Conservation (phyloP, 2,329 filamentous ascomycete genomes). For the Talaromyces islandicus region DNA sequence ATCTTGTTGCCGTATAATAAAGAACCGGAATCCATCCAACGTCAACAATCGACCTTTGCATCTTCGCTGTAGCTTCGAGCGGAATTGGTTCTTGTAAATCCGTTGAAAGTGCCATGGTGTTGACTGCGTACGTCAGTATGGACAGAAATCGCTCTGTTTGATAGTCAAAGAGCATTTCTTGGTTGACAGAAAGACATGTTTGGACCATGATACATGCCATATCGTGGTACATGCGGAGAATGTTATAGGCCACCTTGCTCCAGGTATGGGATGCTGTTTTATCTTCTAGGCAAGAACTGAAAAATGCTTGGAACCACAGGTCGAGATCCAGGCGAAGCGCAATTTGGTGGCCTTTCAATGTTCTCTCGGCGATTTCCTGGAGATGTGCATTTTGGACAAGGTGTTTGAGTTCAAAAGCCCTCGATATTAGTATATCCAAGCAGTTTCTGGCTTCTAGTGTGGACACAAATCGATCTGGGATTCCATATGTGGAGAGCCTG, state of each 20-base stretch:
- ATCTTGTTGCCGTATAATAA: constrained; percentile 7
- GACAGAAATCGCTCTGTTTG: neutral
- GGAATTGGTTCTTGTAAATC: neutral
- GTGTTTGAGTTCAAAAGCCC: neutral
- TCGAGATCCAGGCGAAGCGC: neutral
- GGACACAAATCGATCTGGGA: neutral
- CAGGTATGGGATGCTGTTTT: neutral
- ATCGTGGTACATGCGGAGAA: neutral
- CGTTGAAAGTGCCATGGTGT: neutral
- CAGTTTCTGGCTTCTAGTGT: neutral
- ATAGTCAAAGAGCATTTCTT: neutral
- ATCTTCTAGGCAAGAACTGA: neutral
- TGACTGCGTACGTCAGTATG: neutral
- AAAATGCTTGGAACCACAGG: neutral
- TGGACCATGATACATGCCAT: neutral
- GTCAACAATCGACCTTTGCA: constrained; percentile 3
- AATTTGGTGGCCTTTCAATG: neutral
- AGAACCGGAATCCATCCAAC: constrained; percentile 5
- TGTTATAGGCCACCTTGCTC: neutral
- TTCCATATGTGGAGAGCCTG: neutral
- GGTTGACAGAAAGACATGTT: neutral
- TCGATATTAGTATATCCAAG: neutral
- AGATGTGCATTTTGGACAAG: neutral
- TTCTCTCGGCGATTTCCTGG: neutral
- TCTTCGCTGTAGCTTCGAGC: neutral